Evolutionary conservation across 305 asterid species (phyloP).

Genomic region (Fraxinus sp.): DNA sequence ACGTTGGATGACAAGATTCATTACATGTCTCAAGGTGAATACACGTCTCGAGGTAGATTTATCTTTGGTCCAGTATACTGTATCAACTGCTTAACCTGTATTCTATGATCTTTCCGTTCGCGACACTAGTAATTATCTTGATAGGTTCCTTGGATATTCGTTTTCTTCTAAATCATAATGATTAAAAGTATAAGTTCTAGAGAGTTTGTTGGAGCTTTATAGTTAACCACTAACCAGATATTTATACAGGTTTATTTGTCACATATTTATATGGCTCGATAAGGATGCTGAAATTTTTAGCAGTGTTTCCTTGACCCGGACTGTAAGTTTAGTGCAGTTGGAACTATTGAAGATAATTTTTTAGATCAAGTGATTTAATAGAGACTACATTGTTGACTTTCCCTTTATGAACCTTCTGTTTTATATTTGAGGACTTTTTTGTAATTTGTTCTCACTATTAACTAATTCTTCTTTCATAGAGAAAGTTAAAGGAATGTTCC

Average conservation of each 20-base stretch:
- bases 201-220: background rate
- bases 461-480: background rate
- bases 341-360: background rate
- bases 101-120: background rate
- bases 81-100: background rate
- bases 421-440: background rate
- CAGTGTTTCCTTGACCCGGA: background rate
- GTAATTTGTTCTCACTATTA: slow-evolving; percentile 2
- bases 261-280: background rate
- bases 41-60: no score
- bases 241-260: background rate
- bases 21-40: background rate
- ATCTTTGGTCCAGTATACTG: no score
- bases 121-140: background rate
- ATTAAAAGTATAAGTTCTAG: background rate
- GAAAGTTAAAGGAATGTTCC: background rate
- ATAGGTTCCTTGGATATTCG: background rate
- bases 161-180: background rate
- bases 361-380: background rate
- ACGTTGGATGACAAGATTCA: background rate
- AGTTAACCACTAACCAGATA: background rate
- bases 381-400: background rate
- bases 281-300: background rate
- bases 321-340: background rate
- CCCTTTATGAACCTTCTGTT: background rate